A percentile compares a stretch with the other conserved stretches of the same genome.
These are phyloP conservation scores for Blastobotrys muscicola DNA, from an alignment of 805 yeast species.

Conservation along the genomic window DNA sequence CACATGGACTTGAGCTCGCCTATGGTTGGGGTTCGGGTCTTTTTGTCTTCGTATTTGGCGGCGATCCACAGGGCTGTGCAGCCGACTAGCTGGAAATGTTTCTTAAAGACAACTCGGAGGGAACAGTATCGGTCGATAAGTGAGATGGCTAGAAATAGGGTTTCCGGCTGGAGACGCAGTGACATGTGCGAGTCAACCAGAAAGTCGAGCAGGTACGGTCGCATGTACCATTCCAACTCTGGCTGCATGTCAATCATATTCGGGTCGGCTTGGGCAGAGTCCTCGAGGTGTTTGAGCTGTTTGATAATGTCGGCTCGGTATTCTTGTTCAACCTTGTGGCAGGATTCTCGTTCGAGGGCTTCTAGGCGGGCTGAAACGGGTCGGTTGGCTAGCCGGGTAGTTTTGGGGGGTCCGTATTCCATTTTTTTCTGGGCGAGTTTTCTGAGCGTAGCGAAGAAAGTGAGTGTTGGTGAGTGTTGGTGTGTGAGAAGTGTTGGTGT, in stretches of 20 bases:
- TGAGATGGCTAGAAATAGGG: slow-evolving; percentile 57
- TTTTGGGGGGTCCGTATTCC: no score
- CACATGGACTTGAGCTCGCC: slow-evolving; percentile 64
- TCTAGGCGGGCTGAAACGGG: slow-evolving; percentile 7
- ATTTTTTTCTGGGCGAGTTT: no score
- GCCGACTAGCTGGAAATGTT: slow-evolving; percentile 83
- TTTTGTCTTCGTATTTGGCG: slow-evolving; percentile 67
- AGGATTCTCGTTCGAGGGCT: slow-evolving; percentile 11
- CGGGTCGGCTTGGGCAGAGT: slow-evolving; percentile 27
- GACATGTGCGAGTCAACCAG: slow-evolving; percentile 56
- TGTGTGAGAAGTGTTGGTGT: no score
- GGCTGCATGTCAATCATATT: slow-evolving; percentile 79
- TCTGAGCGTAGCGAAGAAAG: no score
- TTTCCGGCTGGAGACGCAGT: slow-evolving; percentile 56
- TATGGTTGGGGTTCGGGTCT: slow-evolving; percentile 67
- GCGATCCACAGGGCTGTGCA: slow-evolving; percentile 92
- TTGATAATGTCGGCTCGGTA: slow-evolving; percentile 30
- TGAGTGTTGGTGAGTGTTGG: no score
- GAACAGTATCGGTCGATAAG: slow-evolving; percentile 89
- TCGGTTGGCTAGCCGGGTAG: no score
- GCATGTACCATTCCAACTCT: slow-evolving; percentile 61
- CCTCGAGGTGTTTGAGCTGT: slow-evolving; percentile 29
- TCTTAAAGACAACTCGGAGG: slow-evolving; percentile 70
- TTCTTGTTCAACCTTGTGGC: slow-evolving; percentile 23
- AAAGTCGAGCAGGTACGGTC: slow-evolving; percentile 72